Conservation (phyloP, 2,329 filamentous ascomycete genomes). For the Exophiala dermatitidis region DNA sequence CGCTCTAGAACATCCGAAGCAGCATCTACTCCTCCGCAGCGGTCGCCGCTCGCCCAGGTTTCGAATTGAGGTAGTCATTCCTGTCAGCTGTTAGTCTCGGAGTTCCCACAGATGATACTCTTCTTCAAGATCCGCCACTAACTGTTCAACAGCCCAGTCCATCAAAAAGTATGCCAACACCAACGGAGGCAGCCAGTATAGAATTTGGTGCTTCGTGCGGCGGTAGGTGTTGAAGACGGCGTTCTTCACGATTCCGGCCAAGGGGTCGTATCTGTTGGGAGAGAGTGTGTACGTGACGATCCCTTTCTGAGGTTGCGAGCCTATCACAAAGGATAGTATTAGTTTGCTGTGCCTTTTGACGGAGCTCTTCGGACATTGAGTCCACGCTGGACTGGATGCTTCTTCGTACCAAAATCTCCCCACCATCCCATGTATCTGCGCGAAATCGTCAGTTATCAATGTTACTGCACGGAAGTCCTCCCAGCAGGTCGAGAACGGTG, state of each 20-base stretch:
- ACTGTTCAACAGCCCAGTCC: conserved; percentile 90
- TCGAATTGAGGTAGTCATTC: conserved; percentile 47
- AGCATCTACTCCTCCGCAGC: conserved; percentile 6
- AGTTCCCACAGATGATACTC: not conserved
- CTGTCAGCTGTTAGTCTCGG: conserved; percentile 28
- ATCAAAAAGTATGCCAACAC: conserved; percentile 72
- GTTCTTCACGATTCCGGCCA: conserved; percentile 68
- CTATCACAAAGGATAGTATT: conserved; percentile 26
- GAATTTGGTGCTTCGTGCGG: conserved; percentile 74
- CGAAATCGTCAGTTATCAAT: conserved; percentile 26
- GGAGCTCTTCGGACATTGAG: not conserved
- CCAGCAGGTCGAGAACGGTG: not conserved
- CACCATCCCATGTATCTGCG: conserved; percentile 65
- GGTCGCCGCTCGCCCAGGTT: conserved; percentile 33
- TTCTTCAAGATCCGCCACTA: conserved; percentile 35
- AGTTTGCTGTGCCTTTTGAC: not conserved
- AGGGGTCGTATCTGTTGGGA: conserved; percentile 79
- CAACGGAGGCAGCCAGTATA: conserved; percentile 80
- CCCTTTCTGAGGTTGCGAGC: conserved; percentile 51
- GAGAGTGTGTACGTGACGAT: conserved; percentile 67
- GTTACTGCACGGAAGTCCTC: not conserved
- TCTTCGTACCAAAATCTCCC: conserved; percentile 62
- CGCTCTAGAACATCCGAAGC: not conserved
- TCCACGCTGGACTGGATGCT: too few species aligned
- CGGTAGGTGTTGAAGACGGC: conserved; percentile 95